phyloP scores from a whole-genome alignment of 805 yeast species.

The Lipomyces sp. region DNA sequence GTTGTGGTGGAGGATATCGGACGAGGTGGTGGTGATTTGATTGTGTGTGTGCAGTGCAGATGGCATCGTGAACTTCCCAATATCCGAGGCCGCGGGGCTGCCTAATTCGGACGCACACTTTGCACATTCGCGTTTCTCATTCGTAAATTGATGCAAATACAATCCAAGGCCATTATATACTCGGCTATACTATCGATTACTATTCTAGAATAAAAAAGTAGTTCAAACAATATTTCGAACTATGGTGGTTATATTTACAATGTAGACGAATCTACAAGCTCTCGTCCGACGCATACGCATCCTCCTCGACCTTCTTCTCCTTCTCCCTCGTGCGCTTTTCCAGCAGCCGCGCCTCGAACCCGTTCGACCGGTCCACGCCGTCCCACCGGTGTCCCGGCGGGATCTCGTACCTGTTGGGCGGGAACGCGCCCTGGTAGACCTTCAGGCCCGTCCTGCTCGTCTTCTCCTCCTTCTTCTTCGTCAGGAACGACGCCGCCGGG shows the following conservation, averaged over 20 bases:
- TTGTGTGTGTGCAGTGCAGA: no score
- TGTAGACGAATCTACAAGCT: neutral
- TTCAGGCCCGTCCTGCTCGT: constrained; percentile 48
- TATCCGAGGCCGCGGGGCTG: neutral
- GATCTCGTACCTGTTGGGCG: constrained; percentile 71
- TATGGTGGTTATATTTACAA: neutral
- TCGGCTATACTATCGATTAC: no score
- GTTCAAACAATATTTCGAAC: no score
- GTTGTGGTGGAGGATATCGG: no score
- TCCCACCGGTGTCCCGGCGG: constrained; percentile 86
- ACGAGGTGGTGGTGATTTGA: no score
- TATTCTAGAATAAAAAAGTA: no score
- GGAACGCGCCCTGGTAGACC: constrained; percentile 52
- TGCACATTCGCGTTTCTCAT: no score
- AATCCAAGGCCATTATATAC: no score
- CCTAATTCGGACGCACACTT: no score
- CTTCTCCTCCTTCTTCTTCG: constrained; percentile 29
- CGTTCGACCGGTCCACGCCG: constrained; percentile 85
- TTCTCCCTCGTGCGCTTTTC: constrained; percentile 32
- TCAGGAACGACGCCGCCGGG: constrained; percentile 54
- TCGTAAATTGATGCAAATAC: no score
- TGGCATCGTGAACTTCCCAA: neutral
- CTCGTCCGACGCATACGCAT: constrained; percentile 26
- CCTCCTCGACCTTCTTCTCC: constrained; percentile 28
- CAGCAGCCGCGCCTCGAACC: constrained; percentile 70